These are phyloP conservation scores for Sicyos edulis DNA, from an alignment of 306 rosid genomes.

Conservation along the genomic window DNA sequence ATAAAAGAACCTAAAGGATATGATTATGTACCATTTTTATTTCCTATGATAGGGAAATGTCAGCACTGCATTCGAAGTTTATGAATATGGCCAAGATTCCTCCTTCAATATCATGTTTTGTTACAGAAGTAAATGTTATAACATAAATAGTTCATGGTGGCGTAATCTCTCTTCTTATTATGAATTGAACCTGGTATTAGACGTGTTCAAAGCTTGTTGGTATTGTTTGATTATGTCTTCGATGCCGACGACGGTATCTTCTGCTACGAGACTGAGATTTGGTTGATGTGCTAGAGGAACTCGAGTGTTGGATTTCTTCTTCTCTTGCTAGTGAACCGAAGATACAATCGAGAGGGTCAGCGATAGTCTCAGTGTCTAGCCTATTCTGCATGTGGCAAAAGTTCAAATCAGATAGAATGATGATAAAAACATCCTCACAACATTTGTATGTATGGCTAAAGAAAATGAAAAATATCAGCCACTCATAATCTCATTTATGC, in stretches of 20 bases:
- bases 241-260: conserved; percentile 62
- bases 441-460: too few relatives aligned
- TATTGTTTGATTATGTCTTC: conserved; percentile 39
- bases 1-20: background rate
- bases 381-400: conserved; percentile 32
- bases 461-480: too few relatives aligned
- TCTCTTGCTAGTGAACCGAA: conserved; percentile 41
- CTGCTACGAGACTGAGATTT: conserved; percentile 38
- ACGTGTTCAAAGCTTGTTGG: conserved; percentile 23
- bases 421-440: background rate
- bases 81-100: background rate
- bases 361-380: conserved; percentile 28
- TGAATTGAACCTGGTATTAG: conserved; percentile 23
- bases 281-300: conserved; percentile 22
- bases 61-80: background rate
- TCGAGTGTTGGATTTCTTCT: conserved; percentile 44
- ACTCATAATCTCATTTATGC: too few relatives aligned
- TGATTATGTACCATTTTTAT: background rate
- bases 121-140: background rate
- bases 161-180: background rate
- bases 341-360: conserved; percentile 61
- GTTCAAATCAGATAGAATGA: background rate
- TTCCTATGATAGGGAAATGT: background rate
- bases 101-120: too few relatives aligned
- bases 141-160: background rate